Conservation (phyloP, 73 alveolate species). For the Urostyla sp. region DNA sequence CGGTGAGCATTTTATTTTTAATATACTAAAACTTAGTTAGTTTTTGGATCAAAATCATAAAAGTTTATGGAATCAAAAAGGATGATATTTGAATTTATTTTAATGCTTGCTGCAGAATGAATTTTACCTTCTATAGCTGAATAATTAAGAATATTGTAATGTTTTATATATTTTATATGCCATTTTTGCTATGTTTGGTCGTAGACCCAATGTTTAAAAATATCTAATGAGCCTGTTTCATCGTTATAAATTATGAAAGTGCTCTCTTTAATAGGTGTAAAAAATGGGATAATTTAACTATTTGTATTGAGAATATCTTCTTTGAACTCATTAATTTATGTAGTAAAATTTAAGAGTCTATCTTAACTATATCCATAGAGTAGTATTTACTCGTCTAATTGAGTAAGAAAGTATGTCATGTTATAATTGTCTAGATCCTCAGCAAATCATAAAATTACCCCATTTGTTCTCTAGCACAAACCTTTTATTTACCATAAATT, state of each 20-base stretch:
- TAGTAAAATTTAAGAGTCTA: neutral
- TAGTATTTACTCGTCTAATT: neutral
- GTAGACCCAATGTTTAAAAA: no score
- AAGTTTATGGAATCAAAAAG: constrained; percentile 11
- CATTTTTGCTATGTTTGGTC: no score
- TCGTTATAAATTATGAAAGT: constrained; percentile 21
- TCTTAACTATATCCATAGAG: neutral
- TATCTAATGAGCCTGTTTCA: no score
- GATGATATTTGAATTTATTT: no score
- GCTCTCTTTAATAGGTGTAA: constrained; percentile 30
- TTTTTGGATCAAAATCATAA: neutral
- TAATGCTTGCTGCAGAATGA: no score
- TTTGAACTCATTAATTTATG: neutral
- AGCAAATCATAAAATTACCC: constrained; percentile 1
- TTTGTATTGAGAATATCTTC: neutral
- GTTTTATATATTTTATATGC: no score
- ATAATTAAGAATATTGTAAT: no score
- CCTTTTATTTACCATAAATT: constrained; percentile 3
- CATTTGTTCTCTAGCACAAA: neutral
- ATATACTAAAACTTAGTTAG: neutral
- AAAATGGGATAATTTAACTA: constrained; percentile 18
- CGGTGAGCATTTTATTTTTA: constrained; percentile 29
- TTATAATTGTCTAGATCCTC: constrained; percentile 43
- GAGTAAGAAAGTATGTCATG: constrained; percentile 1
- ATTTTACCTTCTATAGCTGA: no score